A percentile compares a stretch with the other conserved stretches of the same genome.
These are phyloP conservation scores for Viridothelium virens DNA, from an alignment of 495 filamentous ascomycete genomes.

Conservation along the genomic window DNA sequence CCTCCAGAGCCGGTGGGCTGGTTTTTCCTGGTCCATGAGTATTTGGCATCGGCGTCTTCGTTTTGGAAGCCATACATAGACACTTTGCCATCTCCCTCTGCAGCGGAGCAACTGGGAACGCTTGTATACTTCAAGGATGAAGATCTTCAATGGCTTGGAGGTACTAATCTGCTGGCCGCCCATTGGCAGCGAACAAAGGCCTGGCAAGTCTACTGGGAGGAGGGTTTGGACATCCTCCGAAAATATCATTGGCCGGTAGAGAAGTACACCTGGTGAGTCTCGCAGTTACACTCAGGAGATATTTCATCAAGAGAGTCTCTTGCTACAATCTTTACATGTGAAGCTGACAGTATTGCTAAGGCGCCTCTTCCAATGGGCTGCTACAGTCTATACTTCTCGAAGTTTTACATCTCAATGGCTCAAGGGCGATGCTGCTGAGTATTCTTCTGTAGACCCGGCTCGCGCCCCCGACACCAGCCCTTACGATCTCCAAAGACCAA, in stretches of 20 bases:
- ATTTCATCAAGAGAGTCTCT: neutral
- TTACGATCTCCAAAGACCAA: neutral
- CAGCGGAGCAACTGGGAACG: slow-evolving; percentile 41
- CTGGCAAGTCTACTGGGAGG: slow-evolving; percentile 47
- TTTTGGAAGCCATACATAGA: slow-evolving; percentile 58
- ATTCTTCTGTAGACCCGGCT: neutral
- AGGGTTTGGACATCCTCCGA: slow-evolving; percentile 34
- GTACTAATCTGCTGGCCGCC: slow-evolving; percentile 51
- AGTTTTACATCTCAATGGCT: slow-evolving; percentile 38
- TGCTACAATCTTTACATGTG: slow-evolving; percentile 3
- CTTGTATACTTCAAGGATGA: slow-evolving; percentile 50
- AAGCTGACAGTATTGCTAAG: slow-evolving; percentile 34
- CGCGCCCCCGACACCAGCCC: neutral
- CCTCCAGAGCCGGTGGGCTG: slow-evolving; percentile 28
- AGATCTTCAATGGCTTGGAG: slow-evolving; percentile 52
- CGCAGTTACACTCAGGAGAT: slow-evolving; percentile 4
- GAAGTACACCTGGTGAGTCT: slow-evolving; percentile 35
- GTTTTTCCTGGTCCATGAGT: slow-evolving; percentile 55
- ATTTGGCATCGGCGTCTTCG: slow-evolving; percentile 40
- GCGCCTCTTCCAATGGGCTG: slow-evolving; percentile 59
- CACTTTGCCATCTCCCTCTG: slow-evolving; percentile 45
- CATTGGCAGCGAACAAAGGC: slow-evolving; percentile 36
- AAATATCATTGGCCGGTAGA: slow-evolving; percentile 33
- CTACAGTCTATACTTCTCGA: slow-evolving; percentile 54
- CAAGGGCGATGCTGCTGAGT: neutral